Percentiles rank a stretch among this genome's conserved stretches.
Conservation (phyloP, 1,284 basidiomycete species). For the Ganoderma boninense region DNA sequence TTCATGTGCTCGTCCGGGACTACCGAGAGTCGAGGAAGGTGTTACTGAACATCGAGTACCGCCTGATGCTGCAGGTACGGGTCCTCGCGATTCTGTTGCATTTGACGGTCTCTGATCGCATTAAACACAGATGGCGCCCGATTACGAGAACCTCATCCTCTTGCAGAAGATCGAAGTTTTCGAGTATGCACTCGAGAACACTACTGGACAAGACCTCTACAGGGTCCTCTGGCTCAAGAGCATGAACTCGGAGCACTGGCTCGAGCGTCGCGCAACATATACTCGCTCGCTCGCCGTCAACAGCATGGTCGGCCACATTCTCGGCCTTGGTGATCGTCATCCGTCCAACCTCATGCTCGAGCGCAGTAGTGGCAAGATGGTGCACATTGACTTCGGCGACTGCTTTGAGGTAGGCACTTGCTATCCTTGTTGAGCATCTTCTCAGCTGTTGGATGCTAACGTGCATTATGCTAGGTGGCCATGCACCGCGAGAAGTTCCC, state of each 20-base stretch:
- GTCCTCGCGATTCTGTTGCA: background rate
- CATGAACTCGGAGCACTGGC: slow-evolving; percentile 95
- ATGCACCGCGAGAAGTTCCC: slow-evolving; percentile 99
- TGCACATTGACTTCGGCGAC: slow-evolving; percentile 96
- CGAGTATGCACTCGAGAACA: slow-evolving; percentile 98
- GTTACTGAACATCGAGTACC: slow-evolving; percentile 97
- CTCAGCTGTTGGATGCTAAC: background rate
- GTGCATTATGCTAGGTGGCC: slow-evolving; percentile 56
- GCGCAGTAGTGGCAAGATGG: slow-evolving; percentile 91
- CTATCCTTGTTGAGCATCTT: background rate
- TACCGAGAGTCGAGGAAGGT: slow-evolving; percentile 97
- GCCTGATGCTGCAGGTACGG: slow-evolving; percentile 92
- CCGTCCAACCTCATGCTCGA: slow-evolving; percentile 96
- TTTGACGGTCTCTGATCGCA: background rate
- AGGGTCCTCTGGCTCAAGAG: slow-evolving; percentile 98
- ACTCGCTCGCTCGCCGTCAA: slow-evolving; percentile 95
- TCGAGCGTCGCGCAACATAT: slow-evolving; percentile 96
- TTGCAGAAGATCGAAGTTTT: slow-evolving; percentile 99
- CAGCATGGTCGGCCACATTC: slow-evolving; percentile 97
- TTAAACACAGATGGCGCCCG: slow-evolving; percentile 91
- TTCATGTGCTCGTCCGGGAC: slow-evolving; percentile 98
- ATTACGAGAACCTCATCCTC: slow-evolving; percentile 95
- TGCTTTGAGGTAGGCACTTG: slow-evolving; percentile 72
- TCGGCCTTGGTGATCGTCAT: slow-evolving; percentile 98
- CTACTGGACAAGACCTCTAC: slow-evolving; percentile 99